These are phyloP conservation scores for Protea cynaroides DNA, from an alignment of 164 flowering plant species.

Conservation along the genomic window DNA sequence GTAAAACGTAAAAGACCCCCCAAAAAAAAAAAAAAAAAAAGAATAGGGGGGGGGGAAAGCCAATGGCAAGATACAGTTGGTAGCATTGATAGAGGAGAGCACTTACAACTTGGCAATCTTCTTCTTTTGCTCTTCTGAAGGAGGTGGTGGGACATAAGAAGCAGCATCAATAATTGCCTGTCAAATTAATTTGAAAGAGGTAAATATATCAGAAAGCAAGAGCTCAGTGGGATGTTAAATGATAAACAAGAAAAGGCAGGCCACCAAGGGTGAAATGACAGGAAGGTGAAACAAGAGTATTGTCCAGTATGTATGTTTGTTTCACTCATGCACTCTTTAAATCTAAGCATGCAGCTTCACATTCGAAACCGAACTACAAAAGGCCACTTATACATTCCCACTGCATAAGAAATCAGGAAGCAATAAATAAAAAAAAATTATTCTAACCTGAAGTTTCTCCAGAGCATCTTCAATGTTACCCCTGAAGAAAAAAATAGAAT, in stretches of 20 bases:
- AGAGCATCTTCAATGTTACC: constrained; percentile 95
- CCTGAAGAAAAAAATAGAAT: constrained; percentile 42
- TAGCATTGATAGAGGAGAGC: constrained; percentile 3
- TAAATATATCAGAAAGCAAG: background rate
- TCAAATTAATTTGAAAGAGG: background rate
- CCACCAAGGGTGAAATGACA: background rate
- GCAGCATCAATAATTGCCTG: constrained; percentile 95
- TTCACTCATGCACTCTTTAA: too few relatives aligned
- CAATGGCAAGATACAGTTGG: background rate
- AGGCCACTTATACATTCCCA: background rate
- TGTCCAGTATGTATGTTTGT: too few relatives aligned
- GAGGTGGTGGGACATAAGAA: constrained; percentile 96
- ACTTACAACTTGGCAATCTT: constrained; percentile 76
- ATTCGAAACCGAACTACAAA: background rate
- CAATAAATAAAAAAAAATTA: background rate
- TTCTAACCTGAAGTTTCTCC: constrained; percentile 75
- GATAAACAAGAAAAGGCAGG: background rate
- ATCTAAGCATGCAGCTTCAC: background rate
- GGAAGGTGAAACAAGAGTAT: too few relatives aligned
- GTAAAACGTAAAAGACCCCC: too few relatives aligned
- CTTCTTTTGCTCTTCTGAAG: constrained; percentile 88
- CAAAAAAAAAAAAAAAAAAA: background rate
- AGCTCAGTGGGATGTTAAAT: background rate
- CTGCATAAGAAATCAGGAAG: background rate
- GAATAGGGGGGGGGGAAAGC: too few relatives aligned